Conservation (phyloP, 2,329 filamentous ascomycete genomes). For the Aspergillus puulaauensis region DNA sequence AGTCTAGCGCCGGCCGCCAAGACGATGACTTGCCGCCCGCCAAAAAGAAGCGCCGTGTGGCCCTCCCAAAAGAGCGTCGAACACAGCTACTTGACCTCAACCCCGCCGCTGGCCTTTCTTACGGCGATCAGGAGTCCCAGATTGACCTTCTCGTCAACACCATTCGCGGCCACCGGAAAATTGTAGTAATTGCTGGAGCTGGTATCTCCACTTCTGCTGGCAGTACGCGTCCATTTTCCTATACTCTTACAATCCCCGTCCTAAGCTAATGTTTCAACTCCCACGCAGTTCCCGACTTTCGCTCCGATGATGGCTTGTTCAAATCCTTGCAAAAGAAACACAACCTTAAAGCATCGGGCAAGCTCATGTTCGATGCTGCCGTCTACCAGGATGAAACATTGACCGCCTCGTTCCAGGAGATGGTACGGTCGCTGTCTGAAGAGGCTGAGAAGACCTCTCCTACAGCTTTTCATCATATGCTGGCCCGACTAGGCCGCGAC, state of each 20-base stretch:
- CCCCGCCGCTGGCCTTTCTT: conserved; percentile 28
- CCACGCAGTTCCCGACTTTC: conserved; percentile 80
- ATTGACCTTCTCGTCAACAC: conserved; percentile 71
- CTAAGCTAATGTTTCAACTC: conserved; percentile 12
- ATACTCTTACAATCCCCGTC: conserved; percentile 6
- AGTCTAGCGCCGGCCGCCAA: conserved; percentile 44
- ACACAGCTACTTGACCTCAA: conserved; percentile 78
- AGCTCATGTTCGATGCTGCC: conserved; percentile 94
- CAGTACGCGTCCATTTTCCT: conserved; percentile 56
- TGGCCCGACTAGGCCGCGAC: conserved; percentile 85
- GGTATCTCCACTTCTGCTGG: conserved; percentile 96
- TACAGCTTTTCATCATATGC: conserved; percentile 87
- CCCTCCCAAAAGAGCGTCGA: conserved; percentile 66
- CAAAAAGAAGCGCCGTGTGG: conserved; percentile 71
- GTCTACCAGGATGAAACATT: conserved; percentile 91
- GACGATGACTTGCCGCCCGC: conserved; percentile 67
- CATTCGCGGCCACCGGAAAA: conserved; percentile 87
- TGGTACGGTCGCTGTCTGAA: conserved; percentile 85
- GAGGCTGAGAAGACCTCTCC: conserved; percentile 75
- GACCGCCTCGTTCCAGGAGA: conserved; percentile 89
- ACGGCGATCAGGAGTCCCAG: conserved; percentile 56
- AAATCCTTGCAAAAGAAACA: conserved; percentile 80
- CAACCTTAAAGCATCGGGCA: conserved; percentile 88
- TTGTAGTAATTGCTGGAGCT: conserved; percentile 92
- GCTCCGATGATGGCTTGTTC: conserved; percentile 87